Percentiles rank a stretch among this genome's conserved stretches.
phyloP scores from a whole-genome alignment of 257 asterid species.

The Nicotiana benthamiana region DNA sequence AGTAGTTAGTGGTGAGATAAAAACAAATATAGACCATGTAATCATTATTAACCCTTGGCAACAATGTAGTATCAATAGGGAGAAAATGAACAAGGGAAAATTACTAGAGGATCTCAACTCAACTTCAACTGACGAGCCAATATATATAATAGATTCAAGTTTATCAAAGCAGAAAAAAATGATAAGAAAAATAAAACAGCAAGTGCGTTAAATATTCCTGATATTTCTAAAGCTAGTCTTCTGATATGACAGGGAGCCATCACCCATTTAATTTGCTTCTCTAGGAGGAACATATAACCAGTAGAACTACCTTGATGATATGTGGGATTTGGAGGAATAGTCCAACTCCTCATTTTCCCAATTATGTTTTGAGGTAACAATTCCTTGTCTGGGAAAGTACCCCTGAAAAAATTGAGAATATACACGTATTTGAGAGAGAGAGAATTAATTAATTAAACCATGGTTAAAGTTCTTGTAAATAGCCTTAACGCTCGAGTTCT shows the following conservation, averaged over 20 bases:
- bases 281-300: not conserved
- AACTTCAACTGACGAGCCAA: not conserved
- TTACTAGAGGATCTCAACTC: not conserved
- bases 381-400: constrained; percentile 15
- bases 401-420: constrained; percentile 7
- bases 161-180: not conserved
- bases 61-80: not conserved
- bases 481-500: not conserved
- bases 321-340: not conserved
- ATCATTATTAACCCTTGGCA: not conserved
- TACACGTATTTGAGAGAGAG: not conserved
- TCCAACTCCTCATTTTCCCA: constrained; percentile 16
- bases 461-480: not conserved
- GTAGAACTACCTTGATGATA: not conserved
- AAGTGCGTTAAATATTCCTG: not conserved
- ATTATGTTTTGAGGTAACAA: constrained; percentile 12
- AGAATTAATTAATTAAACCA: not conserved
- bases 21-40: not conserved
- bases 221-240: not conserved
- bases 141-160: too few relatives aligned
- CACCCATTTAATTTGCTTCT: not conserved
- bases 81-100: not conserved
- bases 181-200: not conserved
- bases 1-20: too few relatives aligned
- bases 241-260: not conserved